Percentiles rank a stretch among this genome's conserved stretches.
These are phyloP conservation scores for Orbilia quercus DNA, from an alignment of 2,329 filamentous ascomycete genomes.

Conservation along the genomic window DNA sequence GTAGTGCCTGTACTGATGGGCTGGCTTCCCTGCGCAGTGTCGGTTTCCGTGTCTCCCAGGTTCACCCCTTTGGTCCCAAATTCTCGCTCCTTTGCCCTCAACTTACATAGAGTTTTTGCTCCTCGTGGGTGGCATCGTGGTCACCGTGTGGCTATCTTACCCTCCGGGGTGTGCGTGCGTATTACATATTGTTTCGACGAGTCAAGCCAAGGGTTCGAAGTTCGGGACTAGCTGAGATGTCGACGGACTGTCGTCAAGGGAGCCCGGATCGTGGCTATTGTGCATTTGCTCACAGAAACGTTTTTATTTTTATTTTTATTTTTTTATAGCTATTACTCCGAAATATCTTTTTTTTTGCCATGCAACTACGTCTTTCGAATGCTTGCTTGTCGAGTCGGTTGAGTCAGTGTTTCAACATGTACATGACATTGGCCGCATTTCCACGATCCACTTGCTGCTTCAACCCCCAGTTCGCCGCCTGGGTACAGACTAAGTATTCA, in stretches of 20 bases:
- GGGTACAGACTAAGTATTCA: slow-evolving; percentile 28
- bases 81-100: background rate
- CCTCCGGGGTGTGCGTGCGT: background rate
- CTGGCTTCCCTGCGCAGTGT: slow-evolving; percentile 44
- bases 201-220: background rate
- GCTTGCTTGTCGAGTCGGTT: background rate
- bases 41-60: slow-evolving; percentile 49
- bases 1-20: slow-evolving; percentile 48
- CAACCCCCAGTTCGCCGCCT: slow-evolving; percentile 4
- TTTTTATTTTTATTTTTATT: too few relatives aligned
- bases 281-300: background rate
- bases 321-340: slow-evolving; percentile 35
- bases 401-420: slow-evolving; percentile 27
- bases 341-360: slow-evolving; percentile 44
- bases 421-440: slow-evolving; percentile 42
- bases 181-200: background rate
- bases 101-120: slow-evolving; percentile 11
- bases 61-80: slow-evolving; percentile 40
- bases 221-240: slow-evolving; percentile 3
- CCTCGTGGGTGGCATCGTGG: slow-evolving; percentile 46
- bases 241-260: background rate
- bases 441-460: slow-evolving; percentile 37
- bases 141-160: slow-evolving; percentile 29
- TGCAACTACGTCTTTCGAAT: background rate
- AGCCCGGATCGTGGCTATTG: background rate